phyloP scores from a whole-genome alignment of 2,329 filamentous ascomycete genomes.

The Exophiala dermatitidis region DNA sequence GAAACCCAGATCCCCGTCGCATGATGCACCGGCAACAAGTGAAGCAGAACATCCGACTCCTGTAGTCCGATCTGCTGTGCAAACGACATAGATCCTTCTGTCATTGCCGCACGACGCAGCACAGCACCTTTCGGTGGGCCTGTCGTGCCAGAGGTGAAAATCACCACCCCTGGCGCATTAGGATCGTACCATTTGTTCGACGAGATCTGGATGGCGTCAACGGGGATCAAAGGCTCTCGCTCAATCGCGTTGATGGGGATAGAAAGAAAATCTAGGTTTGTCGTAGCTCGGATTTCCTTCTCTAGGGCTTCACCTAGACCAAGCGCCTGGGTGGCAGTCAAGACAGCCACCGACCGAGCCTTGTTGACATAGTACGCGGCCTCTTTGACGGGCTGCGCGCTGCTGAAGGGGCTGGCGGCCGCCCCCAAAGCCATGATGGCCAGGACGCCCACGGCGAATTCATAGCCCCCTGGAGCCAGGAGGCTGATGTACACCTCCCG shows the following conservation, averaged over 20 bases:
- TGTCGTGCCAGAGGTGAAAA: constrained; percentile 30
- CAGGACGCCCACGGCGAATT: constrained; percentile 33
- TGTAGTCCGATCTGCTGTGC: constrained; percentile 28
- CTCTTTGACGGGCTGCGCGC: constrained; percentile 30
- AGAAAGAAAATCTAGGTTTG: constrained; percentile 22
- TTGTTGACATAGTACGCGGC: constrained; percentile 31
- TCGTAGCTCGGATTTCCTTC: constrained; percentile 19
- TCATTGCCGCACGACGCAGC: constrained; percentile 22
- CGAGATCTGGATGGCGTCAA: constrained; percentile 28
- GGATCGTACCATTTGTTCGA: constrained; percentile 29
- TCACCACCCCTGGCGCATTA: constrained; percentile 30
- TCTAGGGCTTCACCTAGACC: constrained; percentile 20
- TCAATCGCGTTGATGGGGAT: constrained; percentile 29
- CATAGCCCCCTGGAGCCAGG: constrained; percentile 33
- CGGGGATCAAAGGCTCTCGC: constrained; percentile 9
- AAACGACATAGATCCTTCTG: constrained; percentile 26
- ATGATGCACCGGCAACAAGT: constrained; percentile 32
- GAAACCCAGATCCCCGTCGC: constrained; percentile 29
- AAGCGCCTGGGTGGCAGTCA: constrained; percentile 21
- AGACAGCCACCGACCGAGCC: constrained; percentile 22
- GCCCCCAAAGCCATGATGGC: constrained; percentile 33
- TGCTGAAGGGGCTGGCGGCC: constrained; percentile 33
- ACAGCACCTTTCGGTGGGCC: constrained; percentile 28
- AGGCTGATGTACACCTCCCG: constrained; percentile 33
- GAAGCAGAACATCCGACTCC: constrained; percentile 32